Base-by-base conservation (phyloP, 1,284 basidiomycete genomes). In the Pseudozyma tsukubaensis region DNA sequence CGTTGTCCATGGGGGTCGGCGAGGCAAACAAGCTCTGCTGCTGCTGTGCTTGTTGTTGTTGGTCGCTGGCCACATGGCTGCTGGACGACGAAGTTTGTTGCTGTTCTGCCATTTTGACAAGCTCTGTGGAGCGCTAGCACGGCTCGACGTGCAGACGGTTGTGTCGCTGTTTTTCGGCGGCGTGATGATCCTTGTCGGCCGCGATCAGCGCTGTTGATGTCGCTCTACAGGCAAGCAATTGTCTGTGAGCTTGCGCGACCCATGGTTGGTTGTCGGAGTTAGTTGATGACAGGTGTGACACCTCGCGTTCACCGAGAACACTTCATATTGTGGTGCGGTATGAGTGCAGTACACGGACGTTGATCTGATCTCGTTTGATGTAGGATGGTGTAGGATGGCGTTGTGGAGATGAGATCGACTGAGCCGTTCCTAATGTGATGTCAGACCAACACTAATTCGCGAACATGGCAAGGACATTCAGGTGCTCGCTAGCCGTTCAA, bases 1-100 rank as follows among this genome's bases (percentile, higher is more conserved):
- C 50, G 32, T 34, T 42, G 21, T 68, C 55, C 54, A 68, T 61
- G 37, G 59, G 32, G 1, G 54, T 58, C n/a, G 65, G 65, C n/a
- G 65, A 68, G 32, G 65, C 47, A 24, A 68, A 61, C 37, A 61
- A 9, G 59, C 9, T 35, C 11, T 59, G 45, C 11, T 48, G 19
- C 29, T 9, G 34, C 24, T 35, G 48, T 35, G 29, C 1, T 32
- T 19, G 32, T 14, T 57, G 48, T 11, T 49, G 21, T 12, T 14
- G 40, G 36, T 47, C 50, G 42, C 18, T 13, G 18, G 21, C 4
- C 9, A 18, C 35, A 21, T 37, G 47, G 1, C 5, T 18, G 36
- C 52, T 12, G 7, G 44, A 29, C 7, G 56, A 21, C 3, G 56
- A 18, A 29, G 24, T 3, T 29, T 29, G 24, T 44, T 54, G 48